A percentile compares a stretch with the other conserved stretches of the same genome.
Evolutionary conservation across 78 protist genomes (phyloP).

Genomic region (Carpediemonas membranifera): DNA sequence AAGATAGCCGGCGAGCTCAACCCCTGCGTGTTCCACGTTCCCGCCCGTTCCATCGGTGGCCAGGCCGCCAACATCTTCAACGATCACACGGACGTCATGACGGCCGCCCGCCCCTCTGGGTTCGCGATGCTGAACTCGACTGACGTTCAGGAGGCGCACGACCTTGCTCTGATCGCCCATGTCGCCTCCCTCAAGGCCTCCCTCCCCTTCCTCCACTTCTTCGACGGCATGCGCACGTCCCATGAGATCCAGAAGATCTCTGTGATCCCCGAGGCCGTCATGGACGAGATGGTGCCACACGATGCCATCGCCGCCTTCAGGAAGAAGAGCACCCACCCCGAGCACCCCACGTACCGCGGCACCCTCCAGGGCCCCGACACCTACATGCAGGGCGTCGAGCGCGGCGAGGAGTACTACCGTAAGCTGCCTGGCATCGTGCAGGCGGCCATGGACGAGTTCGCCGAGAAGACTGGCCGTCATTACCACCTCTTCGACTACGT

Average conservation of each 20-base stretch:
- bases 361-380: constrained; percentile 40
- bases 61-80: constrained; percentile 57
- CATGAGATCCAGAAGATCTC: constrained; percentile 43
- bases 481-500: constrained; percentile 42
- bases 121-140: constrained; percentile 34
- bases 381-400: constrained; percentile 34
- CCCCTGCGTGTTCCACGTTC: constrained; percentile 57
- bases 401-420: constrained; percentile 29
- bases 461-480: constrained; percentile 28
- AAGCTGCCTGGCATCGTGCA: constrained; percentile 38
- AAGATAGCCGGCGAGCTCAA: constrained; percentile 47
- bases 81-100: constrained; percentile 64
- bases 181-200: constrained; percentile 37
- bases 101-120: constrained; percentile 51
- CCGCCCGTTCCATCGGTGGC: constrained; percentile 46
- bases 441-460: constrained; percentile 31
- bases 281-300: constrained; percentile 2
- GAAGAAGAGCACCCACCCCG: not conserved
- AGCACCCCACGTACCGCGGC: constrained; percentile 46
- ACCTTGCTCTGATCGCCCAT: constrained; percentile 53
- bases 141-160: constrained; percentile 41
- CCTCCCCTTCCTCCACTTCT: constrained; percentile 61
- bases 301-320: constrained; percentile 1
- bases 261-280: constrained; percentile 23
- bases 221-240: constrained; percentile 57